phyloP scores from a whole-genome alignment of 345 rosid genomes.

The Gossypium ekmanianum region DNA sequence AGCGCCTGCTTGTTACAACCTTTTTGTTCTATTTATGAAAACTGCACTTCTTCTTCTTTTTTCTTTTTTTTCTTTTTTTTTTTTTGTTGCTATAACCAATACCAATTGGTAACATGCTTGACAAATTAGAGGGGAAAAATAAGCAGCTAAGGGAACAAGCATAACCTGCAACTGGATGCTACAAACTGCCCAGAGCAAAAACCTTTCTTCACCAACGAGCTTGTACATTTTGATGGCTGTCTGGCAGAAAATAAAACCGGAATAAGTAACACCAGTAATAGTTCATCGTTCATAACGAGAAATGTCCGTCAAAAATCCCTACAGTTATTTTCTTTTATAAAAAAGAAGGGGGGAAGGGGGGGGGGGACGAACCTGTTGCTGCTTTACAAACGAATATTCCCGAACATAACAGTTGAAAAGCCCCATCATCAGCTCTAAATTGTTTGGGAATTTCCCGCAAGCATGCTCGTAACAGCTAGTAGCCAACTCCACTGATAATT shows the following conservation, averaged over 20 bases:
- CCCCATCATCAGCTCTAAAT: slow-evolving; percentile 91
- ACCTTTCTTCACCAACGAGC: slow-evolving; percentile 86
- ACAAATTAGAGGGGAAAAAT: not conserved
- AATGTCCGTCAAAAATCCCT: not conserved
- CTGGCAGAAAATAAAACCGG: slow-evolving; percentile 44
- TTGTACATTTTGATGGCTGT: slow-evolving; percentile 97
- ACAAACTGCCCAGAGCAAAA: slow-evolving; percentile 97
- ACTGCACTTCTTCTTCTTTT: not conserved
- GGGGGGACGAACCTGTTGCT: slow-evolving; percentile 75
- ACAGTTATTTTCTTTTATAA: not conserved
- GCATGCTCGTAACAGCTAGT: slow-evolving; percentile 90
- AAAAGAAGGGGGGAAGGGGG: not conserved
- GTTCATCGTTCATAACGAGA: not conserved
- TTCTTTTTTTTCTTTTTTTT: no score
- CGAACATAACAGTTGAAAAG: slow-evolving; percentile 96
- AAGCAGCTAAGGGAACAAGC: not conserved
- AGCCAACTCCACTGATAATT: slow-evolving; percentile 78
- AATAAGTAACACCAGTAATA: slow-evolving; percentile 2
- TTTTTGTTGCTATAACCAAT: not conserved
- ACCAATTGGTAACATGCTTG: not conserved
- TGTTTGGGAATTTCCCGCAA: slow-evolving; percentile 68
- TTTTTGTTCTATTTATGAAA: not conserved
- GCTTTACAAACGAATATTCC: slow-evolving; percentile 89
- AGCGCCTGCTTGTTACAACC: not conserved
- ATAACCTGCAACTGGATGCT: slow-evolving; percentile 97